Conservation (phyloP, 306 rosid species). For the Vachellia collinsii region DNA sequence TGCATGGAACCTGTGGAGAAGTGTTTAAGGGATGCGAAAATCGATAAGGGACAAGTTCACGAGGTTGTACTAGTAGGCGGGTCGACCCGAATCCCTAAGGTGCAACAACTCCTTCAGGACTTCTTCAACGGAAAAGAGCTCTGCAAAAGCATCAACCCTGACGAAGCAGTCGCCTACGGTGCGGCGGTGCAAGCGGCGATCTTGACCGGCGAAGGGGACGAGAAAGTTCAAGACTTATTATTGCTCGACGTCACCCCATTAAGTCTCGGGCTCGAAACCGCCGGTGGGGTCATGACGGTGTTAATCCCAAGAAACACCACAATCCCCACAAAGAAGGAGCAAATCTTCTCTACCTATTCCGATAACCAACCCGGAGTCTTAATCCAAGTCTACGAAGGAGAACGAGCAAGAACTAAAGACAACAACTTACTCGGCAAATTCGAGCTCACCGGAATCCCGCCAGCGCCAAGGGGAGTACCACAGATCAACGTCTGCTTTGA, state of each 20-base stretch:
- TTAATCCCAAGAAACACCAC: conserved; percentile 83
- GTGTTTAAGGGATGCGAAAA: conserved; percentile 72
- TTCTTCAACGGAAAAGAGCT: conserved; percentile 85
- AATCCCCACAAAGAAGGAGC: conserved; percentile 80
- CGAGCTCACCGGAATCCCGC: conserved; percentile 81
- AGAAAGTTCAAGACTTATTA: conserved; percentile 75
- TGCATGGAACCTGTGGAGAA: conserved; percentile 93
- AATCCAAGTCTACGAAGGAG: conserved; percentile 88
- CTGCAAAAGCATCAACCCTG: conserved; percentile 84
- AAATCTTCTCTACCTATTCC: conserved; percentile 76
- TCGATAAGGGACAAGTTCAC: conserved; percentile 62
- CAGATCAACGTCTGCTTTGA: conserved; percentile 77
- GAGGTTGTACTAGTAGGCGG: conserved; percentile 89
- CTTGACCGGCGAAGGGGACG: conserved; percentile 68
- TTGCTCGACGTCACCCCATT: conserved; percentile 80
- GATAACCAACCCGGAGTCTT: conserved; percentile 89
- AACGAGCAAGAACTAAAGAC: conserved; percentile 68
- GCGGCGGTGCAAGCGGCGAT: conserved; percentile 93
- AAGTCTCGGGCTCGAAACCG: conserved; percentile 74
- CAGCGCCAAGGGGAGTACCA: conserved; percentile 84
- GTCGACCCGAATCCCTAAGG: conserved; percentile 77
- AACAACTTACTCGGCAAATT: conserved; percentile 80
- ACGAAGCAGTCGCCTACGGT: conserved; percentile 88
- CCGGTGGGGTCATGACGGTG: conserved; percentile 84
- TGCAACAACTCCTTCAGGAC: conserved; percentile 77